Base-by-base conservation (phyloP, 1,284 basidiomycete species). In the Fistulinella staudtii region DNA sequence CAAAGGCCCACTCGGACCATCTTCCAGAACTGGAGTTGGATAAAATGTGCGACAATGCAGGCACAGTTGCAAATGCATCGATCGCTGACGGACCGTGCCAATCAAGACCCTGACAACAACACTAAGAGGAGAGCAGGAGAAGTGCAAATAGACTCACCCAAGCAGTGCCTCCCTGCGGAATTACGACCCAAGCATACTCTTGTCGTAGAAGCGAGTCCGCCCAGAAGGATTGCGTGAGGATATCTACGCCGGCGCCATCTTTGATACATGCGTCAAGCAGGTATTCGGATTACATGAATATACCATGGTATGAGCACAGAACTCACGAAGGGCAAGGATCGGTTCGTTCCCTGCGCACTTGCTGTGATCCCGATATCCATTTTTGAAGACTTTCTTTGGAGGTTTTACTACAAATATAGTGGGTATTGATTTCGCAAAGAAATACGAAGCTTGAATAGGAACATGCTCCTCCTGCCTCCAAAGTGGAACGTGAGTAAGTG, bases 201-300 rank as follows among this genome's bases (percentile, higher is more conserved):
- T 82, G 80, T 5, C 72, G 70, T 2, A 76, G 74, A 20, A 91
- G 63, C 3, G 83, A 73, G 38, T 78, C 68, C 1, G 70, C 60
- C 83, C 82, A 86, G 52, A 83, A 80, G 1, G 70, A 50, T 15
- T 71, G 60, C 3, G 58, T 53, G 20, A 82, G 55, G 14, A 87
- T 74, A 47, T 89, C 82, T 7, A 87, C 84, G 1, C 89, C 89
- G 3, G 89, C 88, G 5, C 89, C 89, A 58, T 92, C 89, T 83
- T 44, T 41, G 22, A 41, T 18, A 28, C 15, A 10, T n/a, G 4
- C 29, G 15, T 43, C 31, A 33, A 44, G 27, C 34, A 18, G 34
- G 22, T 24, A 41, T 36, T 43, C n/a, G n/a, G n/a, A n/a, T n/a
- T n/a, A n/a, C n/a, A n/a, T n/a, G n/a, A 39, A 43, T 17, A 28